Percentiles rank a stretch among this genome's conserved stretches.
Evolutionary conservation across 2,329 filamentous ascomycete species (phyloP).

Genomic region (Chaetothyriales sp.): DNA sequence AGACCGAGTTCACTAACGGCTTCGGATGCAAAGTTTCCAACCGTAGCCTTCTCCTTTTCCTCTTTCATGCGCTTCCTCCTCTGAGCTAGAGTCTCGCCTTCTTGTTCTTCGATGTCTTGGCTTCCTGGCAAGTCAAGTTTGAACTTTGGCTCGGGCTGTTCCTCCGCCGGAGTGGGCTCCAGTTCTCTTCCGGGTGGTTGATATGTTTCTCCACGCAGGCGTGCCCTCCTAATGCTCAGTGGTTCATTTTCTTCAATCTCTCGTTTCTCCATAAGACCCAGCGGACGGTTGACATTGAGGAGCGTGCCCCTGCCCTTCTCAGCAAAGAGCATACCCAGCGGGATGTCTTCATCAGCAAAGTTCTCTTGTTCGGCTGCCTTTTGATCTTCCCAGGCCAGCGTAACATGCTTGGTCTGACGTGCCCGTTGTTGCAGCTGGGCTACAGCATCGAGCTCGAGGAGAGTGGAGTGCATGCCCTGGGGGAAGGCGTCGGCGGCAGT

Average conservation of each 20-base stretch:
- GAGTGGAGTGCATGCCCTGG: slow-evolving; percentile 75
- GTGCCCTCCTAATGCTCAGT: slow-evolving; percentile 57
- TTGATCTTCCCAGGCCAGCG: slow-evolving; percentile 78
- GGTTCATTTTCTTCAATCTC: slow-evolving; percentile 89
- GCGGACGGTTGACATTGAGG: slow-evolving; percentile 21
- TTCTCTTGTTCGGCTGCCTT: slow-evolving; percentile 33
- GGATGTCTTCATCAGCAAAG: slow-evolving; percentile 68
- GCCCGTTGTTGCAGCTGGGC: slow-evolving; percentile 67
- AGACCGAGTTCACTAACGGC: slow-evolving; percentile 28
- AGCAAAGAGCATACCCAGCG: slow-evolving; percentile 65
- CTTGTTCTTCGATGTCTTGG: slow-evolving; percentile 19
- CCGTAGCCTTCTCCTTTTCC: slow-evolving; percentile 20
- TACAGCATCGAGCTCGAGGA: slow-evolving; percentile 80
- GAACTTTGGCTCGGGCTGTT: slow-evolving; percentile 17
- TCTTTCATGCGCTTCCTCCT: slow-evolving; percentile 27
- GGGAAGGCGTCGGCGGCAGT: slow-evolving; percentile 49
- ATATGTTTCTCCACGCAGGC: slow-evolving; percentile 49
- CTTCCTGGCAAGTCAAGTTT: slow-evolving; percentile 19
- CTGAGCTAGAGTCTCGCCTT: slow-evolving; percentile 32
- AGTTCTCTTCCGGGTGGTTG: slow-evolving; percentile 17
- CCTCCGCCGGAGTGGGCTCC: slow-evolving; percentile 4
- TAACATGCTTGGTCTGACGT: slow-evolving; percentile 59
- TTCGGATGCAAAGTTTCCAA: slow-evolving; percentile 29
- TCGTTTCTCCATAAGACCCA: slow-evolving; percentile 47
- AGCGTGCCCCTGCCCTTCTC: slow-evolving; percentile 24